Evolutionary conservation across 345 rosid species (phyloP).

Genomic region (Corchorus olitorius): DNA sequence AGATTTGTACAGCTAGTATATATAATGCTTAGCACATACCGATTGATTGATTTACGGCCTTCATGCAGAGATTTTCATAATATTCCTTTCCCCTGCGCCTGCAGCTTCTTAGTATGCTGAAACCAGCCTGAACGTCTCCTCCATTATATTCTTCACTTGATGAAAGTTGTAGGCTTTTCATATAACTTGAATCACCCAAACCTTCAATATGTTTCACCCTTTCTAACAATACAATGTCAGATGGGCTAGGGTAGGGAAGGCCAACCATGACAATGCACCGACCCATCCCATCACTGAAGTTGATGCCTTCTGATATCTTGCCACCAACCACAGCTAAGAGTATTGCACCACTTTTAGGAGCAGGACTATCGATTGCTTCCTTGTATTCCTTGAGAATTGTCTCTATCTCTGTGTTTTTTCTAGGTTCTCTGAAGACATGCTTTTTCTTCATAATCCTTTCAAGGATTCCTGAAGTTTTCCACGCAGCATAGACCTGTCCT

Average conservation of each 20-base stretch:
- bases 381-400: constrained; percentile 78
- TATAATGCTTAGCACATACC: constrained; percentile 48
- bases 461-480: constrained; percentile 82
- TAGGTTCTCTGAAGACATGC: constrained; percentile 82
- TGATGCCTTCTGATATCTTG: constrained; percentile 98
- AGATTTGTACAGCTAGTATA: background rate
- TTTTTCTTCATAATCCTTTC: constrained; percentile 78
- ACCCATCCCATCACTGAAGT: constrained; percentile 96
- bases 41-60: constrained; percentile 93
- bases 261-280: constrained; percentile 97
- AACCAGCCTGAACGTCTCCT: constrained; percentile 64
- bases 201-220: constrained; percentile 86
- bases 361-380: constrained; percentile 53
- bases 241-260: constrained; percentile 87
- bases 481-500: constrained; percentile 67
- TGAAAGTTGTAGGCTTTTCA: constrained; percentile 32
- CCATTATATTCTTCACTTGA: constrained; percentile 43
- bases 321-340: constrained; percentile 95
- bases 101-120: constrained; percentile 74
- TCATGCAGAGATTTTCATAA: constrained; percentile 96
- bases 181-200: constrained; percentile 51
- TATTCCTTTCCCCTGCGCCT: constrained; percentile 79
- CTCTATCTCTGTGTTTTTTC: constrained; percentile 66
- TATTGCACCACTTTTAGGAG: constrained; percentile 65
- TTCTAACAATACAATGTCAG: constrained; percentile 81